These are phyloP conservation scores for Chalciporus pseudorubinellus DNA, from an alignment of 768 basidiomycete species.

Conservation along the genomic window DNA sequence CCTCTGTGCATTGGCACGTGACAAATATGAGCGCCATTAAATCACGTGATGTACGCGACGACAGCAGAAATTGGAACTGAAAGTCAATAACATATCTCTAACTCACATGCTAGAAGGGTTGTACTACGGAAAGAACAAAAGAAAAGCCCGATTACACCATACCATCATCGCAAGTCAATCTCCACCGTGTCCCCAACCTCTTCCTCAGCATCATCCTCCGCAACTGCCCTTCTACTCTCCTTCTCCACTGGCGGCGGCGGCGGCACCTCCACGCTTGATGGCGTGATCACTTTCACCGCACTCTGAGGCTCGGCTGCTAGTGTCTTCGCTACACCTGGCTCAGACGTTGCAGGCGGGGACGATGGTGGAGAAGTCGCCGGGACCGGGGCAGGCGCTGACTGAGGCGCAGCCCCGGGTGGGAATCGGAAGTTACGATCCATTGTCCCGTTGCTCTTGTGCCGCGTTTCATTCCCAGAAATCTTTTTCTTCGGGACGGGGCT, in stretches of 20 bases:
- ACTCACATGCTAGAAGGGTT: not conserved
- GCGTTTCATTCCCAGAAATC: slow-evolving; percentile 11
- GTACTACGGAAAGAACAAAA: not conserved
- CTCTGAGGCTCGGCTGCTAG: slow-evolving; percentile 8
- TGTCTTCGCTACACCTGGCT: slow-evolving; percentile 11
- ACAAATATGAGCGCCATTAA: not conserved
- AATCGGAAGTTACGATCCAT: slow-evolving; percentile 81
- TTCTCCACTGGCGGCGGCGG: slow-evolving; percentile 80
- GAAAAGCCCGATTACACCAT: not conserved
- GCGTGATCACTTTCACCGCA: slow-evolving; percentile 43
- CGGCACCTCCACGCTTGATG: slow-evolving; percentile 71
- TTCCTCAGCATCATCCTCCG: slow-evolving; percentile 62
- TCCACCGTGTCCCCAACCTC: slow-evolving; percentile 81
- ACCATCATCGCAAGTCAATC: slow-evolving; percentile 50
- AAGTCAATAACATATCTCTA: slow-evolving; percentile 12
- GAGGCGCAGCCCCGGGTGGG: slow-evolving; percentile 35
- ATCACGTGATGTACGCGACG: not conserved
- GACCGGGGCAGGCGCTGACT: slow-evolving; percentile 11
- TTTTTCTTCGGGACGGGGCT: slow-evolving; percentile 22
- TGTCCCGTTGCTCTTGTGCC: slow-evolving; percentile 58
- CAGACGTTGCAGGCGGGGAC: slow-evolving; percentile 22
- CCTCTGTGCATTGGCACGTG: slow-evolving; percentile 11
- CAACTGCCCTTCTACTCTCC: slow-evolving; percentile 44
- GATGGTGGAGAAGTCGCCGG: slow-evolving; percentile 34
- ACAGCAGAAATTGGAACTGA: too few relatives aligned